Percentiles rank a stretch among this genome's conserved stretches.
Evolutionary conservation across 352 stramenopile genomes (phyloP).

Genomic region (Globisporangium sylvaticum): DNA sequence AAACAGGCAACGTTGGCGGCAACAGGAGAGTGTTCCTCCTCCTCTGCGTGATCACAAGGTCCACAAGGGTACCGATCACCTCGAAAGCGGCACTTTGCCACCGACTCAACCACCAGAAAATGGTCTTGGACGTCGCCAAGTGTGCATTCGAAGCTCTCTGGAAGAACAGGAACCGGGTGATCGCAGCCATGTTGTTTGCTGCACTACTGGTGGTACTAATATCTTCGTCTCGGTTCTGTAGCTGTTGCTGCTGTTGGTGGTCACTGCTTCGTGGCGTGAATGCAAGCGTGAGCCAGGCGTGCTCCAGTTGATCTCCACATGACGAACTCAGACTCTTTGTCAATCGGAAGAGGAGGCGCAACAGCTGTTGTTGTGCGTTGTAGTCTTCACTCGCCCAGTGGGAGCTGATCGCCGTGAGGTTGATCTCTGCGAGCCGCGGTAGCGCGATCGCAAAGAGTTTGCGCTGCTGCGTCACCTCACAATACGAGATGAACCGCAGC

Average conservation of each 20-base stretch:
- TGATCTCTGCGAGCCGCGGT: slow-evolving; percentile 52
- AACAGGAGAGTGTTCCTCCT: background rate
- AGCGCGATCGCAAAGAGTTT: slow-evolving; percentile 52
- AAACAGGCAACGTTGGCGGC: background rate
- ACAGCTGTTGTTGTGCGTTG: slow-evolving; percentile 21
- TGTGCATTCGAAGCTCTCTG: slow-evolving; percentile 31
- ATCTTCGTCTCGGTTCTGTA: slow-evolving; percentile 12
- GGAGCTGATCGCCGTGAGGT: slow-evolving; percentile 3
- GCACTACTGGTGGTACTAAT: background rate
- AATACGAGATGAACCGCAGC: slow-evolving; percentile 35
- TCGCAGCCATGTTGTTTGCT: slow-evolving; percentile 17
- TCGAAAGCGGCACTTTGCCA: slow-evolving; percentile 52
- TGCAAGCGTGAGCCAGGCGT: slow-evolving; percentile 57
- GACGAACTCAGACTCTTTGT: slow-evolving; percentile 34
- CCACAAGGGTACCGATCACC: slow-evolving; percentile 27
- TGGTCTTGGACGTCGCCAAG: slow-evolving; percentile 42
- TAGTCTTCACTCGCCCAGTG: background rate
- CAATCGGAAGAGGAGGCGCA: slow-evolving; percentile 51
- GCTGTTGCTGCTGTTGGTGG: background rate
- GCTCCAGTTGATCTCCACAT: slow-evolving; percentile 55
- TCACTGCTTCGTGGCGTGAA: slow-evolving; percentile 25
- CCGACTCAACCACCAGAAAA: slow-evolving; percentile 65
- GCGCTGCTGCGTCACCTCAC: slow-evolving; percentile 32
- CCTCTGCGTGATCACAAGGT: slow-evolving; percentile 1
- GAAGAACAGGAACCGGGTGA: slow-evolving; percentile 48